Evolutionary conservation across 2,329 filamentous ascomycete species (phyloP), one percentile per base, ranked within the genome.

Genomic region (Hypoxylon sp.): DNA sequence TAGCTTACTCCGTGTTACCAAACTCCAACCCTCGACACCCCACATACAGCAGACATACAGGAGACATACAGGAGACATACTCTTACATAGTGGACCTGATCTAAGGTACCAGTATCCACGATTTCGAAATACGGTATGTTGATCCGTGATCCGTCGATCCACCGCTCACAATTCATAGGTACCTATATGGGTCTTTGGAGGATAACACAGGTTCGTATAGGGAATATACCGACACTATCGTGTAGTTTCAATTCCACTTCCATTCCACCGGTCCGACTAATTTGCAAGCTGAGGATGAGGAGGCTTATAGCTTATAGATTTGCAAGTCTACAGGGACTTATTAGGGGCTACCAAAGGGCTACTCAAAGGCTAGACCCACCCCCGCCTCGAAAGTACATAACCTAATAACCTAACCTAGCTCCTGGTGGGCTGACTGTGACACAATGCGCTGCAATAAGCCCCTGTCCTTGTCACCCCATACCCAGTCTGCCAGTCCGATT

Each of bases 181-280:
- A 28, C 8, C 26, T 43, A 4, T 17, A 43, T 44, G 41, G 41
- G 22, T 5, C 41, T 22, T 11, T 24, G 28, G 4, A 26, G 24
- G 24, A 7, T 26, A 26, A 17, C 7, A 28, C 20, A 11, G 22
- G 22, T 15, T 26, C 15, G 19, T 26, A 28, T 20, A 52, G 15
- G 15, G 6, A 28, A 39, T 28, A 47, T 11, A 17, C 24, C 10
- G 44, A 30, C 22, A 26, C n/a, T 47, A 28, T 15, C n/a, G 62
- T 58, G 60, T 62, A 58, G 62, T 62, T 30, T 48, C 62, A 52
- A 30, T 56, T 34, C 65, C 59, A 65, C 59, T 67, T 67, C 65
- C 65, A 65, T 65, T 67, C 65, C 65, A 67, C 65, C 65, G 65
- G 62, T 39, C 34, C 41, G 50, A 67, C 49, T 44, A 56, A 60